Evolutionary conservation across 495 filamentous ascomycete genomes (phyloP), one percentile per base, ranked within the genome.

Genomic region (Darksidea phi): DNA sequence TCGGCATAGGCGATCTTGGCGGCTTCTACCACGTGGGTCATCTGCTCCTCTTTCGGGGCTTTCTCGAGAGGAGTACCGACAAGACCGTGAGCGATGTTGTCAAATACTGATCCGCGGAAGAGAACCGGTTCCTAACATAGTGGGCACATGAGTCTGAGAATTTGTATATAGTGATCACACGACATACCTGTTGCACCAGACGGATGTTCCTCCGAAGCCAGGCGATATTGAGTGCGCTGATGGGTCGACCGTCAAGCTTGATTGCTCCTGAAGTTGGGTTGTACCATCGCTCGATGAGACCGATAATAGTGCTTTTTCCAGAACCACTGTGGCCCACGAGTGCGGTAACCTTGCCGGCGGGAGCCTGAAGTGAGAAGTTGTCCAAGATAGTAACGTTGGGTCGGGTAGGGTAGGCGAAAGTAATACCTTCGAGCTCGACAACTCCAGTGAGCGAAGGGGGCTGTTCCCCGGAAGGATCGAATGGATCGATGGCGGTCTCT

Each of bases 251-350:
- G 24, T 54, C n/a, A 1, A 54, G 4, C 17, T 43, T 11, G 18
- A 54, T 54, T 1, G 3, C 42, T 11, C 52, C 52, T 1, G 52
- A 43, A 6, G 95, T 84, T 11, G 93, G 90, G 58, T 90, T 81
- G 70, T 97, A 97, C 69, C 96, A 97, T 28, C 93, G 80, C 72
- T 96, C 91, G 13, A 96, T 87, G 20, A 97, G 75, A 11, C 90
- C 92, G 21, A 97, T 85, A 17, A 96, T 88, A 1, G 92, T 96
- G 67, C 85, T 89, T 74, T 97, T 97, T 55, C 93, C 87, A 50
- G 87, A 89, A 5, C 92, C 91, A 26, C 89, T 90, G 21, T 90
- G 85, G 12, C 93, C 88, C 21, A 95, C 88, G 20, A 97, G 75
- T 10, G 92, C 90, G 23, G 89, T 91, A 17, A 85, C 88, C 74